A percentile compares a stretch with the other conserved stretches of the same genome.
Evolutionary conservation across 2,329 filamentous ascomycete species (phyloP).

Genomic region (Cercospora brassicicola): DNA sequence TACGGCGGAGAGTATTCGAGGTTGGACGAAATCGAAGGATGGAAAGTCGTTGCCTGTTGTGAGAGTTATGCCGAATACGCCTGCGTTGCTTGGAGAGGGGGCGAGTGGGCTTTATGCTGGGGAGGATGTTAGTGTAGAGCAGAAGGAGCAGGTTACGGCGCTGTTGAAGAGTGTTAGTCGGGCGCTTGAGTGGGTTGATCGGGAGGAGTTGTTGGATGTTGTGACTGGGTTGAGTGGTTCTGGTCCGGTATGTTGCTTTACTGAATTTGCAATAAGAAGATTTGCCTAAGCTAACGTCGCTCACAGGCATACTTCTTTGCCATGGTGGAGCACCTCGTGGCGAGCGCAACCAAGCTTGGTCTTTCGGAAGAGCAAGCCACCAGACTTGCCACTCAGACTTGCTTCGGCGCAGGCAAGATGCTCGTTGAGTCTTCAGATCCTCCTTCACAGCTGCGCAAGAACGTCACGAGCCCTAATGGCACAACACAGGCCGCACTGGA

Average conservation of each 20-base stretch:
- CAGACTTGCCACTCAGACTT: slow-evolving; percentile 32
- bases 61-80: slow-evolving; percentile 35
- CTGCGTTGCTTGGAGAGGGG: slow-evolving; percentile 32
- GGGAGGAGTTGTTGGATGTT: slow-evolving; percentile 33
- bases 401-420: slow-evolving; percentile 35
- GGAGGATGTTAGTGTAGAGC: slow-evolving; percentile 26
- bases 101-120: slow-evolving; percentile 32
- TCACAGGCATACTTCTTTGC: slow-evolving; percentile 23
- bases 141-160: slow-evolving; percentile 28
- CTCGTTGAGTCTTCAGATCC: slow-evolving; percentile 29
- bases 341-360: slow-evolving; percentile 30
- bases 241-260: slow-evolving; percentile 24
- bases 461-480: slow-evolving; percentile 35
- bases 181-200: slow-evolving; percentile 33
- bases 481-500: slow-evolving; percentile 34
- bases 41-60: slow-evolving; percentile 30
- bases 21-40: slow-evolving; percentile 28
- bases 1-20: slow-evolving; percentile 25
- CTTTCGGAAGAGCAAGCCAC: slow-evolving; percentile 32
- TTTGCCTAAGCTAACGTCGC: background rate
- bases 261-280: no score
- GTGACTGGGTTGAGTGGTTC: slow-evolving; percentile 33
- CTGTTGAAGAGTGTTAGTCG: slow-evolving; percentile 31
- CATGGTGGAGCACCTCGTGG: slow-evolving; percentile 34
- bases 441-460: slow-evolving; percentile 32